These are phyloP conservation scores for Pseudonitzschia pungens DNA, from an alignment of 108 stramenopile species.

Conservation along the genomic window DNA sequence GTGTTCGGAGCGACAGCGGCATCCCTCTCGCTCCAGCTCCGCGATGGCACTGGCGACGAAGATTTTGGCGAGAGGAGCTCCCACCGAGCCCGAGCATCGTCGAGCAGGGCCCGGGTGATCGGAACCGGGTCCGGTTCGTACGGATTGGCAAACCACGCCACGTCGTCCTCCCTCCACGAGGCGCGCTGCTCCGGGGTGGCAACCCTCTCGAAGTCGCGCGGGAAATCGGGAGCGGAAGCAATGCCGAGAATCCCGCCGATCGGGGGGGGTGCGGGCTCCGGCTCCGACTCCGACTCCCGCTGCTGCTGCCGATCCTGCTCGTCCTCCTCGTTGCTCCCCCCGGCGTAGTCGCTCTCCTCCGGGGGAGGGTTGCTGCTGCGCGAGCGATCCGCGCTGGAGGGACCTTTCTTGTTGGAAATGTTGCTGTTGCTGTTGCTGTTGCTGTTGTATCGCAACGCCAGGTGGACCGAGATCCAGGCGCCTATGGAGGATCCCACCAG, in stretches of 20 bases:
- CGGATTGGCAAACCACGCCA: slow-evolving; percentile 5
- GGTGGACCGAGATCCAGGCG: slow-evolving; percentile 38
- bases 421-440: not conserved
- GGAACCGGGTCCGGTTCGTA: slow-evolving; percentile 28
- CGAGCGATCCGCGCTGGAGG: not conserved
- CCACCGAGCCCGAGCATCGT: slow-evolving; percentile 32
- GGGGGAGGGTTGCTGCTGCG: not conserved
- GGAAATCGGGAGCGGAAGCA: slow-evolving; percentile 43
- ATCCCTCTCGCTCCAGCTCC: not conserved
- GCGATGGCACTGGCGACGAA: no score
- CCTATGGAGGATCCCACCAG: slow-evolving; percentile 52
- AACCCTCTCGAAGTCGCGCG: slow-evolving; percentile 16
- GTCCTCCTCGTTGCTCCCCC: not conserved
- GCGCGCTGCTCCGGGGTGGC: not conserved
- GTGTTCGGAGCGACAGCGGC: not conserved
- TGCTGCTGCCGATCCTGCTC: no score
- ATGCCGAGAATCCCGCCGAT: slow-evolving; percentile 41
- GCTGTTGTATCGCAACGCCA: slow-evolving; percentile 25
- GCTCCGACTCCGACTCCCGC: no score
- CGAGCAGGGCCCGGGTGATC: slow-evolving; percentile 21
- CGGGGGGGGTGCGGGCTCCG: not conserved
- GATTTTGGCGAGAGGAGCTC: not conserved
- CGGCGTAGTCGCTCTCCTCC: not conserved
- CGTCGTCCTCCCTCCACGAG: slow-evolving; percentile 14
- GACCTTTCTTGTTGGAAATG: not conserved